Evolutionary conservation across 495 filamentous ascomycete species (phyloP), one percentile per base, ranked within the genome.

Genomic region (Podospora conica): DNA sequence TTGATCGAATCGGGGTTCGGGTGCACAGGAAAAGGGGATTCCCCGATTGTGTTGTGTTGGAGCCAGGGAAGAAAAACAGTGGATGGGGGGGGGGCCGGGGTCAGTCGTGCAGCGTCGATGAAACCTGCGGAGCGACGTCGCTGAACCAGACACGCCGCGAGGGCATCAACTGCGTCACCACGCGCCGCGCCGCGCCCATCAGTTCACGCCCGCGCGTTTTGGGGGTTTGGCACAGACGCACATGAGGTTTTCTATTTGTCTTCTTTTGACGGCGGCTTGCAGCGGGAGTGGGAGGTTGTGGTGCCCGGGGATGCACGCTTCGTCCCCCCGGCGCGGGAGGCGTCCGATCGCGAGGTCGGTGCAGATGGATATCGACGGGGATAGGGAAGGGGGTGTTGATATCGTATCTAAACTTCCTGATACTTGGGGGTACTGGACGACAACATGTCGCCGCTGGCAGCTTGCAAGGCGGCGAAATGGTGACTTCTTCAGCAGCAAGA

Each of bases 51-150:
- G n/a, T n/a, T n/a, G n/a, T n/a, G n/a, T 57, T 57, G 21, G 55
- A 57, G 12, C 55, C 55, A 57, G 55, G 21, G 55, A 57, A 57
- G 55, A 23, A 57, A 57, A 57, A 57, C 4, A 23, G 11, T 27
- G 55, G 55, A 27, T 48, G 40, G 40, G 33, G 40, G 15, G 33
- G 33, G 33, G 33, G 3, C 18, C 3, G 31, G 15, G 9, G 22
- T 56, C 55, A 21, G 10, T 22, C 10, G 6, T 25, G 55, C 55
- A 57, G 55, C 55, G 40, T 48, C 21, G 55, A 57, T 57, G 55
- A 57, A 57, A 57, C 55, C 21, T 57, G 55, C 55, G 22, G 55
- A 57, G 55, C 55, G 25, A 57, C 55, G 40, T 48, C 40, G 40
- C 40, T 48, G 40, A n/a, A n/a, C 40, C 40, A 48, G 40, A 18